Percentiles rank a stretch among this genome's conserved stretches.
These are phyloP conservation scores for Friedmanniomyces endolithicus DNA, from an alignment of 495 filamentous ascomycete species.

Conservation along the genomic window DNA sequence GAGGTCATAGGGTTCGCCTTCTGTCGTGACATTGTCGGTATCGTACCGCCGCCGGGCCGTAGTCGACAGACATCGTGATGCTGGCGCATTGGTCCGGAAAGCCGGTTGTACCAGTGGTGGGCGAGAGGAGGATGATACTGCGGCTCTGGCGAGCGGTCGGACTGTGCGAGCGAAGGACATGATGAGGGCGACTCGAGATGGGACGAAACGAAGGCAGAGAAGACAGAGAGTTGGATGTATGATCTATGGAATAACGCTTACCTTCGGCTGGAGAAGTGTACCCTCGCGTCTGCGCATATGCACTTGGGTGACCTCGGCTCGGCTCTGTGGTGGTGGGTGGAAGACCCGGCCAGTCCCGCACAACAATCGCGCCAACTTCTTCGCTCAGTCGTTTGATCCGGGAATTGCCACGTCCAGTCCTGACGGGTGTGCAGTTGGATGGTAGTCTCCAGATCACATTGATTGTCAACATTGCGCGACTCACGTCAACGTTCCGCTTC, in stretches of 20 bases:
- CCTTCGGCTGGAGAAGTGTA: no score
- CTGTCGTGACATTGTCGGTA: conserved; percentile 16
- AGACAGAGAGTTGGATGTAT: no score
- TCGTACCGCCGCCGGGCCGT: conserved; percentile 45
- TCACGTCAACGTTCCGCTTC: no score
- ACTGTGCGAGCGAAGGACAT: conserved; percentile 63
- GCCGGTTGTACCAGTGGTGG: conserved; percentile 31
- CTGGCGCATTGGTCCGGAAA: conserved; percentile 16
- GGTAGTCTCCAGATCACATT: no score
- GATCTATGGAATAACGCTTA: background rate
- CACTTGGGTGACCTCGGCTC: background rate
- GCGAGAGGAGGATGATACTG: conserved; percentile 34
- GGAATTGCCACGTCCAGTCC: no score
- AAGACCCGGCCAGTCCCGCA: no score
- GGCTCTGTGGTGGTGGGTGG: background rate
- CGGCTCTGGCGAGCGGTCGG: conserved; percentile 53
- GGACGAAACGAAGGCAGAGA: background rate
- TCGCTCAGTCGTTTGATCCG: no score
- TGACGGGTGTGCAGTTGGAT: no score
- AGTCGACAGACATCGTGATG: conserved; percentile 55
- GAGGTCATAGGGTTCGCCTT: conserved; percentile 44
- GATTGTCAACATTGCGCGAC: no score
- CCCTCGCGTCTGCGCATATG: no score
- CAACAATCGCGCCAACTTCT: no score
- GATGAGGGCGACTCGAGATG: conserved; percentile 1